Evolutionary conservation across 257 asterid species (phyloP).

Genomic region (Osmanthus fragrans): DNA sequence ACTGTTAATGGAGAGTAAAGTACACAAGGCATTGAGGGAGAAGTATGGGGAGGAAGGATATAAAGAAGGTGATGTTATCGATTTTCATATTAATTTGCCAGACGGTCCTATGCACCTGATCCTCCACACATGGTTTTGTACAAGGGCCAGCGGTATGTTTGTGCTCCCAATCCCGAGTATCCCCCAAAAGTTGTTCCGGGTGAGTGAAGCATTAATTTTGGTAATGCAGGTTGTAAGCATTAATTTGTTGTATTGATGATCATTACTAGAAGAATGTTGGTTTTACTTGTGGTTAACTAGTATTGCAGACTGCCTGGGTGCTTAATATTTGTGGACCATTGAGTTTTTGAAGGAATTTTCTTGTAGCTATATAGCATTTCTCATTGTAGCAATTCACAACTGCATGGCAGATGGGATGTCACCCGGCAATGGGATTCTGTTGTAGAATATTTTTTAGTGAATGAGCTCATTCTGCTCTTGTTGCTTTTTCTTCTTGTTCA

Average conservation of each 20-base stretch:
- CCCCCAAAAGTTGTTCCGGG: slow-evolving; percentile 86
- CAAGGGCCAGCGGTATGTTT: slow-evolving; percentile 84
- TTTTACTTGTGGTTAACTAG: background rate
- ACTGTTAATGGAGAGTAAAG: slow-evolving; percentile 49
- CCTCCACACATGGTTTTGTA: slow-evolving; percentile 81
- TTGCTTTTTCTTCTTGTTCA: too few relatives aligned
- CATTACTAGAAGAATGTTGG: background rate
- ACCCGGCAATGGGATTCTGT: background rate
- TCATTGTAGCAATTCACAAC: background rate
- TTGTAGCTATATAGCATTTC: background rate
- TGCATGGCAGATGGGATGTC: background rate
- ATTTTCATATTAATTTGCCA: slow-evolving; percentile 83
- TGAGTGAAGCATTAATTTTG: slow-evolving; percentile 33
- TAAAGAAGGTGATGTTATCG: too few relatives aligned
- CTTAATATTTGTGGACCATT: background rate
- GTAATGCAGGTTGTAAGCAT: slow-evolving; percentile 29
- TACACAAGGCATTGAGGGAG: slow-evolving; percentile 94
- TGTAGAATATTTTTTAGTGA: background rate
- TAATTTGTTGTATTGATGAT: background rate
- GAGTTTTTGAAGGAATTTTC: background rate
- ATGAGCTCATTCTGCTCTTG: background rate
- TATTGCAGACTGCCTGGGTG: background rate
- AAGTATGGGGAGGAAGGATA: slow-evolving; percentile 81
- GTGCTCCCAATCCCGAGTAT: slow-evolving; percentile 70
- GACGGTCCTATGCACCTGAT: slow-evolving; percentile 73